Evolutionary conservation across 306 rosid species (phyloP), one percentile per base, ranked within the genome.

Genomic region (Prunus mume): DNA sequence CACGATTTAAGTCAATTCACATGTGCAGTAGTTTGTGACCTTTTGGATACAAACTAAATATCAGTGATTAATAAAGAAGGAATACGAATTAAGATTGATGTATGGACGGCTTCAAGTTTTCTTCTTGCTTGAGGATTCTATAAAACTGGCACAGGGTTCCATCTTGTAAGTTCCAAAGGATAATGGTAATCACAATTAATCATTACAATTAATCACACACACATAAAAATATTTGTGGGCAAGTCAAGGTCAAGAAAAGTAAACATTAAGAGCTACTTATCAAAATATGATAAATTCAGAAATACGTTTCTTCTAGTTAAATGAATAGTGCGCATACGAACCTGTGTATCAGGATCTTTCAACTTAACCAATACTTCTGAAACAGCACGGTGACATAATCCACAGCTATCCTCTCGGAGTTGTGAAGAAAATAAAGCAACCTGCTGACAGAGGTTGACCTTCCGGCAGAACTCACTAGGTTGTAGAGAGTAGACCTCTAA

Each of bases 341-440:
- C 99, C 96, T 92, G 82, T 1, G 90, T 88, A 79, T 87, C 92
- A 30, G 97, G 96, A 80, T 95, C 93, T 77, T 86, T 79, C 85
- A 95, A 61, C 91, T 90, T 95, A 52, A 28, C 72, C 80, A 85
- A 54, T 69, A 90, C 65, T 50, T 83, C 87, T 34, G 93, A 83
- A 82, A 95, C 76, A 51, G 93, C 73, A 30, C 79, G 89, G 80
- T 90, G 83, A 78, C 99, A 90, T 69, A 88, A 81, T 15, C 41
- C 92, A 74, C 97, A 92, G 80, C 89, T 82, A 78, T 92, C 85
- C 78, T 89, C 89, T 52, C 76, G 84, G 80, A 90, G 54, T 77
- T 87, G 81, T 28, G 84, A 63, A 65, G 93, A 83, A 64, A 89
- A 43, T 24, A 43, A 12, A 20, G 86, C 86, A 80, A 89, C 76